A percentile compares a stretch with the other conserved stretches of the same genome.
Evolutionary conservation across 768 basidiomycete genomes (phyloP).

Genomic region (Lactarius deliciosus): DNA sequence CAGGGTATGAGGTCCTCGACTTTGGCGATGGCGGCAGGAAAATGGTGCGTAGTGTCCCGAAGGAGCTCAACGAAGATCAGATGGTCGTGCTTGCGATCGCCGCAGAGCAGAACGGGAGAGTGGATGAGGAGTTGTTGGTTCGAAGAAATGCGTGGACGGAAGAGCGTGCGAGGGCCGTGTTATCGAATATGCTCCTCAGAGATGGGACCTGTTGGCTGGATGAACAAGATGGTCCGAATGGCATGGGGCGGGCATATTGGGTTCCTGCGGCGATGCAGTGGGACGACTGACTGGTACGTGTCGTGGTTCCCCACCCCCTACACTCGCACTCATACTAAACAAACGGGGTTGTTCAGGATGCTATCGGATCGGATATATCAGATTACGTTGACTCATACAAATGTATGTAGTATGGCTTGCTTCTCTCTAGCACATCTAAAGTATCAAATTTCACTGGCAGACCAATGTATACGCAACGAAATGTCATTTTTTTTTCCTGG

Average conservation of each 20-base stretch:
- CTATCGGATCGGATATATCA: background rate
- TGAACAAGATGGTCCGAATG: conserved; percentile 64
- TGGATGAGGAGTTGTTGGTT: conserved; percentile 65
- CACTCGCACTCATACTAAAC: background rate
- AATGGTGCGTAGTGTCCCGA: conserved; percentile 87
- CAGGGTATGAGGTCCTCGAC: conserved; percentile 86
- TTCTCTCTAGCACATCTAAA: no score
- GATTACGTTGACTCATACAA: background rate
- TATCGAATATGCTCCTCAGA: conserved; percentile 87
- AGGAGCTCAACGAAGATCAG: conserved; percentile 89
- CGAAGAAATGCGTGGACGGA: conserved; percentile 69
- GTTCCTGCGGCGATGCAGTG: conserved; percentile 85
- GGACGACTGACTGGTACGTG: conserved; percentile 51
- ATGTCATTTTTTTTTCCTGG: no score
- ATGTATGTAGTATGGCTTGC: background rate
- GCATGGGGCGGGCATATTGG: conserved; percentile 73
- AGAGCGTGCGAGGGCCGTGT: conserved; percentile 70
- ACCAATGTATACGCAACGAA: no score
- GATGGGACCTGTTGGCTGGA: conserved; percentile 97
- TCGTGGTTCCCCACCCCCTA: background rate
- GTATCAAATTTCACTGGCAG: no score
- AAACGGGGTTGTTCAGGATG: background rate
- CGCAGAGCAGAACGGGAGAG: conserved; percentile 62
- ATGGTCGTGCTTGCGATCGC: conserved; percentile 77
- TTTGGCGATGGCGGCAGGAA: conserved; percentile 60